Percentiles rank a stretch among this genome's conserved stretches.
Conservation (phyloP, 1,139 yeast genomes). For the Geotrichum citri-aurantii region DNA sequence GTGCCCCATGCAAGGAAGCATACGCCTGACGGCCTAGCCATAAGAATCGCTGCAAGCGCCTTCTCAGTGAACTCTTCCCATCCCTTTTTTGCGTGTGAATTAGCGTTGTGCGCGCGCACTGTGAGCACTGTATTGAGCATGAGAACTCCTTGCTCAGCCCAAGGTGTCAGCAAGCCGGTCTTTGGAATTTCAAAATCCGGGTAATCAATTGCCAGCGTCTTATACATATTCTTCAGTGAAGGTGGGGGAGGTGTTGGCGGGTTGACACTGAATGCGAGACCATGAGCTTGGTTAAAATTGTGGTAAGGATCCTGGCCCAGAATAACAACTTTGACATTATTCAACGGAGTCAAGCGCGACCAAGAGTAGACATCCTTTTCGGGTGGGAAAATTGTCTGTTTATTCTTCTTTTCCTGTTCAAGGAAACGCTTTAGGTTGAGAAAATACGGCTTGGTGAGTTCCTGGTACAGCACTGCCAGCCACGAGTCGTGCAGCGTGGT, state of each 20-base stretch:
- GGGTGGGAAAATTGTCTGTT: conserved; percentile 69
- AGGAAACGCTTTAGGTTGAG: conserved; percentile 63
- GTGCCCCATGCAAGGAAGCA: conserved; percentile 92
- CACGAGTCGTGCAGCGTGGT: conserved; percentile 67
- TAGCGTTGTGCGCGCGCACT: conserved; percentile 89
- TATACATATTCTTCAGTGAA: conserved; percentile 79
- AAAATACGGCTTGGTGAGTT: conserved; percentile 82
- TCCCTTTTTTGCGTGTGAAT: conserved; percentile 84
- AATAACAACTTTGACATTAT: conserved; percentile 66
- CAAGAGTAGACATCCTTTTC: conserved; percentile 77
- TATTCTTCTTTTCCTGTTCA: conserved; percentile 30
- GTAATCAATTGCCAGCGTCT: conserved; percentile 65
- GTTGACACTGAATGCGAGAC: conserved; percentile 85
- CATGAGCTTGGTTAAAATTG: conserved; percentile 89
- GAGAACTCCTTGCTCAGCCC: conserved; percentile 89
- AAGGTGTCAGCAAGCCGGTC: conserved; percentile 63
- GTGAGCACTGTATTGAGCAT: conserved; percentile 85
- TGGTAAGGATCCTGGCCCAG: conserved; percentile 98
- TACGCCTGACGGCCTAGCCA: conserved; percentile 45
- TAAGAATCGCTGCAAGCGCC: conserved; percentile 51
- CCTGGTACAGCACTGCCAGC: conserved; percentile 63
- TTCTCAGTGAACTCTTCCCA: conserved; percentile 89
- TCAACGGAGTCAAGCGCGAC: conserved; percentile 81
- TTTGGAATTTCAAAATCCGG: conserved; percentile 61
- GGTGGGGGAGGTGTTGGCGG: conserved; percentile 89